phyloP scores from a whole-genome alignment of 495 filamentous ascomycete genomes.

The Tuber melanosporum region DNA sequence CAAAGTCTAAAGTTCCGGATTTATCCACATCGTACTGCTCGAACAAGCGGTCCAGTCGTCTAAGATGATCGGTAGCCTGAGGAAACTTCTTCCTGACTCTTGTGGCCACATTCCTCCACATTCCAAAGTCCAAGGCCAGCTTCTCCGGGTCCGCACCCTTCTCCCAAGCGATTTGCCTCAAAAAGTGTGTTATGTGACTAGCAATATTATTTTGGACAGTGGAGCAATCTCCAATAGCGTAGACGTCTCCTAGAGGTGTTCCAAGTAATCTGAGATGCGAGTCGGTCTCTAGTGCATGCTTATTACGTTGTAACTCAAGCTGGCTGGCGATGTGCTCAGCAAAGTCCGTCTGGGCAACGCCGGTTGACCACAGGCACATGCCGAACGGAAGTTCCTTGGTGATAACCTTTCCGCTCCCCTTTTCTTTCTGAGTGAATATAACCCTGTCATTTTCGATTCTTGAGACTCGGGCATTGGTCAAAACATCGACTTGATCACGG shows the following conservation, averaged over 20 bases:
- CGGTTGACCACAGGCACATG: slow-evolving; percentile 97
- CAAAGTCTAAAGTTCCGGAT: slow-evolving; percentile 86
- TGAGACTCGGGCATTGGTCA: slow-evolving; percentile 86
- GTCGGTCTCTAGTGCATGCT: slow-evolving; percentile 90
- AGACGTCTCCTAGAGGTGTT: slow-evolving; percentile 88
- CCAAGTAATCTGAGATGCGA: slow-evolving; percentile 87
- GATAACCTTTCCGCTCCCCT: slow-evolving; percentile 62
- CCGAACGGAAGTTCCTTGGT: slow-evolving; percentile 92
- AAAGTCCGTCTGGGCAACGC: slow-evolving; percentile 81
- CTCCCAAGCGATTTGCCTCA: slow-evolving; percentile 86
- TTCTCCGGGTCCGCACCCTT: slow-evolving; percentile 79
- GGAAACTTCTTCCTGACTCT: slow-evolving; percentile 85
- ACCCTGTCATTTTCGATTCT: slow-evolving; percentile 79
- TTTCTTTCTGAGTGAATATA: slow-evolving; percentile 70
- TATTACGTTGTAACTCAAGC: slow-evolving; percentile 70
- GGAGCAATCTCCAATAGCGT: slow-evolving; percentile 93
- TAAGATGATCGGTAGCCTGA: slow-evolving; percentile 83
- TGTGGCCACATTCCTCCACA: slow-evolving; percentile 78
- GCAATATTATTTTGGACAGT: slow-evolving; percentile 96
- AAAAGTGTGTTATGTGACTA: slow-evolving; percentile 76
- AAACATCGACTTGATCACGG: slow-evolving; percentile 80
- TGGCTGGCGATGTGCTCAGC: slow-evolving; percentile 64
- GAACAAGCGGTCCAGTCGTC: slow-evolving; percentile 82
- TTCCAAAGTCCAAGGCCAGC: slow-evolving; percentile 71
- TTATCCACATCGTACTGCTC: slow-evolving; percentile 86